phyloP scores from a whole-genome alignment of 148 eudicot species.

The Tetragonia tetragonoides region DNA sequence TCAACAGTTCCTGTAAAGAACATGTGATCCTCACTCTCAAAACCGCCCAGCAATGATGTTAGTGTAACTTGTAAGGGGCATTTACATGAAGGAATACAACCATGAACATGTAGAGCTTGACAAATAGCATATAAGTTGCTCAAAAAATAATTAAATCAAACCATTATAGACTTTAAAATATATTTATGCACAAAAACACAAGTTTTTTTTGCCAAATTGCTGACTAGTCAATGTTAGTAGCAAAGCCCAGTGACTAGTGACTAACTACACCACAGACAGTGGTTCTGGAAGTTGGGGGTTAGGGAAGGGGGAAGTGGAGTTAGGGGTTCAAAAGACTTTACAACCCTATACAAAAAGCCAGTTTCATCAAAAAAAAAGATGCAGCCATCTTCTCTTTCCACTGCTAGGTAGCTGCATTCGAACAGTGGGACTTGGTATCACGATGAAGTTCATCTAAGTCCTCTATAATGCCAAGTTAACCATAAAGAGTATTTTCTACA shows the following conservation, averaged over 20 bases:
- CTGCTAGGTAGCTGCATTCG: not conserved
- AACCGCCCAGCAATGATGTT: too few relatives aligned
- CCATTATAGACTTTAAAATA: too few relatives aligned
- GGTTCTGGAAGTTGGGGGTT: not conserved
- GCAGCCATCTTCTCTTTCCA: not conserved
- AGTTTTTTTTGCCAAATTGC: not conserved
- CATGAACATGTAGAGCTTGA: too few relatives aligned
- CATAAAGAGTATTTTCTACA: constrained; percentile 34
- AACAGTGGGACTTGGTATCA: constrained; percentile 37
- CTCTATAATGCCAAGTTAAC: constrained; percentile 46
- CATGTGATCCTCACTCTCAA: too few relatives aligned
- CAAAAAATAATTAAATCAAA: too few relatives aligned
- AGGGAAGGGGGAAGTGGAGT: not conserved
- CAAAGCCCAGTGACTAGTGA: not conserved
- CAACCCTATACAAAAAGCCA: not conserved
- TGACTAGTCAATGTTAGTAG: not conserved
- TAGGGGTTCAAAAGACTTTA: not conserved
- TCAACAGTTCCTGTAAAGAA: too few relatives aligned
- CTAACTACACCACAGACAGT: not conserved
- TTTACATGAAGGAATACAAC: too few relatives aligned
- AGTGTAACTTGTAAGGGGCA: too few relatives aligned
- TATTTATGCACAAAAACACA: too few relatives aligned
- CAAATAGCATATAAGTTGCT: too few relatives aligned
- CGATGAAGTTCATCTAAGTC: constrained; percentile 54
- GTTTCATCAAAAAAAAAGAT: not conserved